Percentiles rank a stretch among this genome's conserved stretches.
These are phyloP conservation scores for Ogataea parapolymorpha DNA, from an alignment of 805 yeast species.

Conservation along the genomic window DNA sequence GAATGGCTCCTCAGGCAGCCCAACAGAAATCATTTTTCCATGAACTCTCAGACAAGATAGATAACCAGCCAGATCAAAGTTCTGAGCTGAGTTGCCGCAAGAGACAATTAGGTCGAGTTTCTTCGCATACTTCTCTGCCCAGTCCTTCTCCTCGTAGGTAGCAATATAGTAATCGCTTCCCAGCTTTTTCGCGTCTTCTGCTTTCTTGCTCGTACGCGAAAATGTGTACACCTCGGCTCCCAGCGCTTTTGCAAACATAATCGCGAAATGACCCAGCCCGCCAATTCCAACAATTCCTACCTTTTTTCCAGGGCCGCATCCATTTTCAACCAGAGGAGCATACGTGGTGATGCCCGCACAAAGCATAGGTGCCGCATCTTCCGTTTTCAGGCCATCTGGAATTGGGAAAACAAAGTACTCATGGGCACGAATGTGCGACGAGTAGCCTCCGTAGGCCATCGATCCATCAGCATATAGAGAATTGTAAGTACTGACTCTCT, in stretches of 20 bases:
- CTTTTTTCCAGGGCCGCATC: constrained; percentile 30
- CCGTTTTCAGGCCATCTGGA: constrained; percentile 51
- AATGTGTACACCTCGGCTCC: constrained; percentile 61
- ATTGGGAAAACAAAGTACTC: constrained; percentile 63
- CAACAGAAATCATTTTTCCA: constrained; percentile 46
- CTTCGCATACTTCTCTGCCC: constrained; percentile 29
- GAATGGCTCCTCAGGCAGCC: constrained; percentile 32
- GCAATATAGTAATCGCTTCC: constrained; percentile 59
- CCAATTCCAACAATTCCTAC: constrained; percentile 66
- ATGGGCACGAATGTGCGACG: constrained; percentile 60
- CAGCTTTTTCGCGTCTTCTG: constrained; percentile 47
- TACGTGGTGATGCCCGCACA: constrained; percentile 77
- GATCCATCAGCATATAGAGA: constrained; percentile 30
- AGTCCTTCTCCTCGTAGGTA: constrained; percentile 38
- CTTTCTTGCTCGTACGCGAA: constrained; percentile 48
- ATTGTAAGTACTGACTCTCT: constrained; percentile 38
- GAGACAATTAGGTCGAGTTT: constrained; percentile 47
- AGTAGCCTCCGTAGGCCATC: constrained; percentile 60
- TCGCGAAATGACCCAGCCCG: constrained; percentile 63
- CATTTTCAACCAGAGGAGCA: constrained; percentile 58
- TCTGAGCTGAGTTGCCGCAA: constrained; percentile 5
- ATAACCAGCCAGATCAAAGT: constrained; percentile 36
- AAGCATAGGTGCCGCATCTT: constrained; percentile 65
- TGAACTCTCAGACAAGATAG: constrained; percentile 57
- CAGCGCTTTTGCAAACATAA: constrained; percentile 55